Conservation (phyloP, 2,329 filamentous ascomycete species). For the Bipolaris bicolor region DNA sequence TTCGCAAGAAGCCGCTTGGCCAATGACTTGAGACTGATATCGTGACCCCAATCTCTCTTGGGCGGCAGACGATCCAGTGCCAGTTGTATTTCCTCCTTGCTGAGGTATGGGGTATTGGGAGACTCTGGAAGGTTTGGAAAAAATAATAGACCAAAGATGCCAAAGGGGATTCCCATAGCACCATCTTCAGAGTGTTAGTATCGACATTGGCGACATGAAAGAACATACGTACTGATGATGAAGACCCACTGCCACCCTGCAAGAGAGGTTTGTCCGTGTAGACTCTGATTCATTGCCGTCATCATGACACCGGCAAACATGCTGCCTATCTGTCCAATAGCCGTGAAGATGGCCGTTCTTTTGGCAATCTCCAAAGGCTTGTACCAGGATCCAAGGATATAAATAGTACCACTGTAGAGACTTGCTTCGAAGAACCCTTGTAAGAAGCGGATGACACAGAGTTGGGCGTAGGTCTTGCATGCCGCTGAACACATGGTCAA, state of each 20-base stretch:
- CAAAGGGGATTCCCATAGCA: conserved; percentile 39
- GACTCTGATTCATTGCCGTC: conserved; percentile 40
- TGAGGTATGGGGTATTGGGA: conserved; percentile 30
- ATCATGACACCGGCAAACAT: conserved; percentile 44
- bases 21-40: conserved; percentile 33
- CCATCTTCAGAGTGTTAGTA: conserved; percentile 30
- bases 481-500: conserved; percentile 39
- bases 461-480: conserved; percentile 35
- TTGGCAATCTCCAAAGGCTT: conserved; percentile 40
- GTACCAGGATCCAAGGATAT: conserved; percentile 39
- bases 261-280: conserved; percentile 28
- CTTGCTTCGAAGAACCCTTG: conserved; percentile 39
- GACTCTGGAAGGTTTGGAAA: conserved; percentile 40
- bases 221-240: conserved; percentile 27
- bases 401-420: conserved; percentile 40
- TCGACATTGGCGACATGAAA: fast-evolving
- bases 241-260: conserved; percentile 42
- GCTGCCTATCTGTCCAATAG: conserved; percentile 38
- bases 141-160: conserved; percentile 36
- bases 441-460: conserved; percentile 35
- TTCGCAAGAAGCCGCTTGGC: conserved; percentile 29
- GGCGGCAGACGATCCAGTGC: conserved; percentile 35
- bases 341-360: conserved; percentile 40
- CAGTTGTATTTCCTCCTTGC: conserved; percentile 33
- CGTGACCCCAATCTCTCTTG: conserved; percentile 33